These are phyloP conservation scores for Trichoderma arundinaceum DNA, from an alignment of 2,329 filamentous ascomycete genomes.

Conservation along the genomic window DNA sequence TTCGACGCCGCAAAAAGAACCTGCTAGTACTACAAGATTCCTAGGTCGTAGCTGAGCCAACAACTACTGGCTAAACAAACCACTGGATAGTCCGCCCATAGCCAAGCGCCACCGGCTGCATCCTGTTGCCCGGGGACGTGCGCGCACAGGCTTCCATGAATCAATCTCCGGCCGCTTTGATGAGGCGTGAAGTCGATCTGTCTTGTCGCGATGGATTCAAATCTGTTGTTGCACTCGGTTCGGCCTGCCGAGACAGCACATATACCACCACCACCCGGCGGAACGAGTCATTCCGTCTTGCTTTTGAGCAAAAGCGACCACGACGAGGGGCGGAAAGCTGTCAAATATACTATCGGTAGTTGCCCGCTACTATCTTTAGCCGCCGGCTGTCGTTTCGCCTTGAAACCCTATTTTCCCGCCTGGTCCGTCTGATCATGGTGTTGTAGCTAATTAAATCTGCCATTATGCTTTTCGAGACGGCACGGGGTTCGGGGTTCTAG, in stretches of 20 bases:
- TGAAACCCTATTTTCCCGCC: background rate
- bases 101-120: conserved; percentile 18
- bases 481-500: background rate
- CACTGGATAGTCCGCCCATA: conserved; percentile 4
- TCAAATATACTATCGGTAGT: background rate
- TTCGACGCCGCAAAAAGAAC: background rate
- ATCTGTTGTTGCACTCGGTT: conserved; percentile 20
- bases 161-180: background rate
- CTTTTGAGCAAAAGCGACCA: background rate
- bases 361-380: conserved; percentile 5
- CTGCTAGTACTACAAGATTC: background rate
- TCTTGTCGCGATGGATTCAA: background rate
- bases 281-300: background rate
- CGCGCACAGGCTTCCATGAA: background rate
- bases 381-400: conserved; percentile 1
- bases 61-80: background rate
- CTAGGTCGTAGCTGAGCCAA: background rate
- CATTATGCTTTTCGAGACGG: too few species aligned
- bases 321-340: background rate
- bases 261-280: background rate
- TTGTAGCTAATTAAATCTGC: too few species aligned
- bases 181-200: background rate
- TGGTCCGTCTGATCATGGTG: background rate
- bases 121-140: background rate
- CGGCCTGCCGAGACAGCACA: background rate